phyloP scores from a whole-genome alignment of 1,284 basidiomycete genomes.

The Ceratorhiza oryzae-sativae region DNA sequence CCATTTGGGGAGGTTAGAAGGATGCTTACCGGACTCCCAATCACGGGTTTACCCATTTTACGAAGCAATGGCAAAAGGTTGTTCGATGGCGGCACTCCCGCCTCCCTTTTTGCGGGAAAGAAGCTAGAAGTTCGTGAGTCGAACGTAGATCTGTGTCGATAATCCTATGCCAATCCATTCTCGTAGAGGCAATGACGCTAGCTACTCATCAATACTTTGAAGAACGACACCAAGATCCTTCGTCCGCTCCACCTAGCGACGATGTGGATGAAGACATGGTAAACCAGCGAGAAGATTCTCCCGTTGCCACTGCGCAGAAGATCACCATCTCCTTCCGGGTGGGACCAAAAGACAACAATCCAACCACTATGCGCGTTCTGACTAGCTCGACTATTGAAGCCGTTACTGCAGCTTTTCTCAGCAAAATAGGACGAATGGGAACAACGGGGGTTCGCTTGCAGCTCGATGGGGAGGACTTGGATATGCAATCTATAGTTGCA shows the following conservation, averaged over 20 bases:
- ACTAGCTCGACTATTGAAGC: slow-evolving; percentile 14
- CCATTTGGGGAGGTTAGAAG: slow-evolving; percentile 32
- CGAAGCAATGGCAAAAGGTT: slow-evolving; percentile 14
- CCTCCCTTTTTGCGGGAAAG: slow-evolving; percentile 13
- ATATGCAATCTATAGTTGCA: slow-evolving; percentile 35
- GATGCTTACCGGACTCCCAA: slow-evolving; percentile 33
- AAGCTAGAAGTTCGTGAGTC: slow-evolving; percentile 34
- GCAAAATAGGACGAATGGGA: slow-evolving; percentile 21
- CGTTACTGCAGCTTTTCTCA: slow-evolving; percentile 32
- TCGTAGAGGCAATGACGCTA: slow-evolving; percentile 31
- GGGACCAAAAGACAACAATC: slow-evolving; percentile 28
- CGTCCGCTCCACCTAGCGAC: slow-evolving; percentile 17
- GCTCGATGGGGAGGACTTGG: slow-evolving; percentile 32
- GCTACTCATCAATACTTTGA: slow-evolving; percentile 30
- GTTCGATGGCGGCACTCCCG: slow-evolving; percentile 34
- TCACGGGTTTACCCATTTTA: not conserved
- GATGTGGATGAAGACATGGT: slow-evolving; percentile 1
- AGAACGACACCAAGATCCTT: slow-evolving; percentile 29
- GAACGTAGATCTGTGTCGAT: not conserved
- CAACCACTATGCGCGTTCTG: slow-evolving; percentile 22
- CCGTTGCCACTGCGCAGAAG: slow-evolving; percentile 20
- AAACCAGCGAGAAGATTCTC: slow-evolving; percentile 23
- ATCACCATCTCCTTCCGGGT: slow-evolving; percentile 11
- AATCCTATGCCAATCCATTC: not conserved
- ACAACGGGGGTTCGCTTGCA: slow-evolving; percentile 27